Base-by-base conservation (phyloP, 2,329 filamentous ascomycete genomes). In the Amauroascus niger region DNA sequence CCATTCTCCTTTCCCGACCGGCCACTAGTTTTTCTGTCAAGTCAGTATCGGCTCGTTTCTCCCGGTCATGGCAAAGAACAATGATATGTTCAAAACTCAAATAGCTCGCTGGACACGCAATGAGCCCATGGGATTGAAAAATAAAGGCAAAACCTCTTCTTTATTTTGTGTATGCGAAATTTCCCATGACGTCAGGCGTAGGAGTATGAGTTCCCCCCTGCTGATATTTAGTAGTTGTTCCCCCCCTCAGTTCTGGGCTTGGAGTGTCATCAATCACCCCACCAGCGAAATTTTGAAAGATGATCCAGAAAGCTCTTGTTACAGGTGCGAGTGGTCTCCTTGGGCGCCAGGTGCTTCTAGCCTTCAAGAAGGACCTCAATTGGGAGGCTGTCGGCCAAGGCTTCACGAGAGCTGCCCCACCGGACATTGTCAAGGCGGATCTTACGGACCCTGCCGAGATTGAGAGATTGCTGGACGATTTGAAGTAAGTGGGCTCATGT, bases 251-350 rank as follows among this genome's bases (percentile, higher is more conserved):
- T 30, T 48, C 6, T 35, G 28, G 14, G n/a, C 18, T 14, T 35
- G 4, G n/a, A 8, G 8, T 35, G 28, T 35, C 33, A 13, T 35
- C 30, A 26, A 37, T 32, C 44, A 20, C 8, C 28, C 22, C 8
- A 26, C 11, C 4, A 45, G 18, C 43, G n/a, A 8, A 20, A n/a
- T 8, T 13, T 11, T 26, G 48, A 61, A 44, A 28, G 26, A 74
- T 71, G 65, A 55, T 63, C 32, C 66, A 78, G 55, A 83, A 77
- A 24, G 88, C 80, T 8, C 76, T 95, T 24, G 74, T 95, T 53
- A 95, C 89, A 6, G 89, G 89, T 54, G 88, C 88, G 35, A 91
- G 86, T 18, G 89, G 89, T 52, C 77, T 95, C 9, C 78, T 95
- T 1, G 89, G 90, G 47, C 81, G 88, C 41, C 82, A 93, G 67